Evolutionary conservation across 2,329 filamentous ascomycete genomes (phyloP), one percentile per base, ranked within the genome.

Genomic region (Exophiala bonariae): DNA sequence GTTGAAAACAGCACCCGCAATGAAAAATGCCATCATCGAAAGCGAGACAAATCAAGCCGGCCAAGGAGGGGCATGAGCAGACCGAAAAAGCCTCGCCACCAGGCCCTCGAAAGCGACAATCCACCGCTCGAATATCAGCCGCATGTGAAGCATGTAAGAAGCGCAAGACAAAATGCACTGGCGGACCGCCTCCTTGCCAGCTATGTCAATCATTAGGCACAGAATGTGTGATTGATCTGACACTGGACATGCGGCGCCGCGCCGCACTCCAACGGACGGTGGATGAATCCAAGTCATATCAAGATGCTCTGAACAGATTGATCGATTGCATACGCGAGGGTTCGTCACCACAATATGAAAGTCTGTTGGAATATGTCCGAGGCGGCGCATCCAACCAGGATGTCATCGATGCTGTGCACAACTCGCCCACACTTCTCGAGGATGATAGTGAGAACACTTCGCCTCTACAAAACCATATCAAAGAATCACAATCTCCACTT

Each of bases 91-190:
- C 32, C 13, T 34, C 32, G 32, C 6, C 32, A n/a, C n/a, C 28
- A 31, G 28, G 28, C 32, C 6, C 32, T 6, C 32, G 32, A 34
- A 34, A 34, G n/a, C 36, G 48, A 23, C 31, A 49, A 20, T 18
- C 47, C 9, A 50, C 36, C 26, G 44, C 23, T 10, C 39, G 52
- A 34, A 50, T 55, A 32, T 55, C 52, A 13, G 52, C 52, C 13
- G 52, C 52, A n/a, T 55, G 52, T 18, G 52, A 55, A 30, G 52
- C 52, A 28, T 55, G 52, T 42, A 55, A 55, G 43, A 55, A 53
- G 34, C 43, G 52, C 9, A 55, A 55, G 34, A 55, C 52, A n/a
- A 54, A 52, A 43, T 56, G 54, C 22, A 49, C 51, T 7, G 54
- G 54, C 10, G 51, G 54, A 18, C 54, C 54, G 14, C 36, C 54